Evolutionary conservation across 768 basidiomycete genomes (phyloP).

Genomic region (Rhizopogon rudus): DNA sequence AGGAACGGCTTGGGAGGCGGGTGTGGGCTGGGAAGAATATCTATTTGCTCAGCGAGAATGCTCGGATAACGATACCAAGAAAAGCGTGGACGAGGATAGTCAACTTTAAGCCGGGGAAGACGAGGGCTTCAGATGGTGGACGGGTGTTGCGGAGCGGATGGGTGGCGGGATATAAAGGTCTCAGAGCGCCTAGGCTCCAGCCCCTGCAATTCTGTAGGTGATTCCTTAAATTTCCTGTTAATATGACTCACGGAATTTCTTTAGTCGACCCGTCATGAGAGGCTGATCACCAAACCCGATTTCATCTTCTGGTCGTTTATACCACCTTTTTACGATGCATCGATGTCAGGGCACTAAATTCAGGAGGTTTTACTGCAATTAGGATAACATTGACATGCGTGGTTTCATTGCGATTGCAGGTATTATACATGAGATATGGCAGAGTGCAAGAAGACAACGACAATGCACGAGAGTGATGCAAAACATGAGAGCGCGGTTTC

Average conservation of each 20-base stretch:
- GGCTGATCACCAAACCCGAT: neutral
- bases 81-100: conserved; percentile 48
- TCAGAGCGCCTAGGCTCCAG: neutral
- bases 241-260: neutral
- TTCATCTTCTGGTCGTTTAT: neutral
- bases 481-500: neutral
- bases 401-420: neutral
- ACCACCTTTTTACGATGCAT: neutral
- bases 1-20: conserved; percentile 75
- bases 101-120: conserved; percentile 31
- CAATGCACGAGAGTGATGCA: conserved; percentile 6
- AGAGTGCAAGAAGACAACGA: conserved; percentile 9
- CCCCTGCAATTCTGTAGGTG: neutral
- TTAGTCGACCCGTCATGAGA: neutral
- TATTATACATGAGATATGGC: conserved; percentile 1
- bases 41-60: conserved; percentile 35
- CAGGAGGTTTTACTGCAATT: neutral
- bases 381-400: neutral
- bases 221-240: neutral
- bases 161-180: neutral
- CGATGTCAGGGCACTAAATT: neutral
- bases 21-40: conserved; percentile 60
- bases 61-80: conserved; percentile 34
- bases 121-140: neutral
- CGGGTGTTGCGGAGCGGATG: neutral